Base-by-base conservation (phyloP, 805 yeast genomes). In the Saccharomycopsis sp. region DNA sequence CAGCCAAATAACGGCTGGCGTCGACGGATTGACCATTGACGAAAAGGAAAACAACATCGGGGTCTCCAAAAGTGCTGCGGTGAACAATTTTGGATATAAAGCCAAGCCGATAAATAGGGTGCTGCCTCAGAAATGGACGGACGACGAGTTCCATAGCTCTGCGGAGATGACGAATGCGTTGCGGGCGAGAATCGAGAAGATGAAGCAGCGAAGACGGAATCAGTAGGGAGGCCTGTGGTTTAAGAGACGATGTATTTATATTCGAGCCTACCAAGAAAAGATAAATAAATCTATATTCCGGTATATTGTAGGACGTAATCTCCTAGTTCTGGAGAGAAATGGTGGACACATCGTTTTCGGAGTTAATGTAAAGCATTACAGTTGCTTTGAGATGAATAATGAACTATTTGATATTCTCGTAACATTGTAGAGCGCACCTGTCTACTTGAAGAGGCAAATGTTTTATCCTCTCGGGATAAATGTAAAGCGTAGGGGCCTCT, bases 11-110 rank as follows among this genome's bases (percentile, higher is more conserved):
- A 57, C 50, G 24, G 37, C 60, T 3, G 63, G 60, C 15, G 73
- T 70, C 7, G 64, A 70, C 7, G 65, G 65, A 3, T 61, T 70
- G 34, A 56, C 64, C 2, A 66, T 69, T 24, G 71, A 67, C 44
- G 55, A 64, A 20, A 70, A 65, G 29, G 67, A 67, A 56, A 68
- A 68, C 55, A 44, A 44, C 16, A 29, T 29, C 37, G 12, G 9
- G 12, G 12, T 29, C 9, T 29, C 37, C 12, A 29, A 29, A 29
- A 12, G 9, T 29, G 37, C 37, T 7, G 37, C 9, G 5, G 37
- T 29, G 37, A 29, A 29, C 37, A 29, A 29, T 29, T 29, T 29
- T 29, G 37, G 37, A 12, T 29, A 29, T 12, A 29, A 7, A 12
- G 37, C 9, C 37, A 29, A 29, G 37, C 37, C 37, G 5, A 12